phyloP scores from a whole-genome alignment of 495 filamentous ascomycete genomes.

The Aspergillus sclerotiicarbonarius region DNA sequence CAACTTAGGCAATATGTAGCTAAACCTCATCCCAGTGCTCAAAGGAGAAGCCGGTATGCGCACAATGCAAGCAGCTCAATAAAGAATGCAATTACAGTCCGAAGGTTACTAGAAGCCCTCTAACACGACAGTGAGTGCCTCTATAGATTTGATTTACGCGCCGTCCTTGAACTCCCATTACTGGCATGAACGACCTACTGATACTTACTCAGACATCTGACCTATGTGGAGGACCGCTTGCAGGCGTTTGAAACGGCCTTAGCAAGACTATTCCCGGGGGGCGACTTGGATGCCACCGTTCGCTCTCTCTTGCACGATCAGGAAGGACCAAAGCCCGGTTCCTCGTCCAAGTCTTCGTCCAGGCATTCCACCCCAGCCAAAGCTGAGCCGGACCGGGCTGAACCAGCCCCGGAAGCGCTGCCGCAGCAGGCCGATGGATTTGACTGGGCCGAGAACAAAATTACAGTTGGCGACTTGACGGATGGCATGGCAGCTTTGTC shows the following conservation, averaged over 20 bases:
- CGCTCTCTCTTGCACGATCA: slow-evolving; percentile 44
- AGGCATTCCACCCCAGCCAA: slow-evolving; percentile 41
- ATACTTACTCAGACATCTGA: slow-evolving; percentile 38
- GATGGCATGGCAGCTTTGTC: slow-evolving; percentile 56
- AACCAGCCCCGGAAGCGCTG: slow-evolving; percentile 43
- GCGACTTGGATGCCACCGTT: slow-evolving; percentile 47
- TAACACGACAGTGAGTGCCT: slow-evolving; percentile 46
- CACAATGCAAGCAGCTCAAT: slow-evolving; percentile 44
- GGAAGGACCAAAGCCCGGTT: slow-evolving; percentile 28
- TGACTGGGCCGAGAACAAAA: slow-evolving; percentile 51
- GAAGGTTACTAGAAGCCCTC: slow-evolving; percentile 45
- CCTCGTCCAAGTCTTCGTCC: slow-evolving; percentile 40
- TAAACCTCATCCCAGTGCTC: slow-evolving; percentile 37
- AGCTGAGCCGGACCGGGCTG: slow-evolving; percentile 35
- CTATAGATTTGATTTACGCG: not conserved
- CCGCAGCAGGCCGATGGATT: slow-evolving; percentile 52
- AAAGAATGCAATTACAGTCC: slow-evolving; percentile 51
- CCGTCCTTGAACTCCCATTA: not conserved
- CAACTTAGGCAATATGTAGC: slow-evolving; percentile 1
- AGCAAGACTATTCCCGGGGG: slow-evolving; percentile 43
- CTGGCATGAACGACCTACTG: not conserved
- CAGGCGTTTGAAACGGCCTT: slow-evolving; percentile 45
- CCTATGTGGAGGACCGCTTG: slow-evolving; percentile 50
- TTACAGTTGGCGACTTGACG: slow-evolving; percentile 42
- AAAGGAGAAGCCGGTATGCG: slow-evolving; percentile 46